Percentiles rank a stretch among this genome's conserved stretches.
Evolutionary conservation across 192 early-diverging fungal species (phyloP).

Genomic region (Ambispora gerdemannii): DNA sequence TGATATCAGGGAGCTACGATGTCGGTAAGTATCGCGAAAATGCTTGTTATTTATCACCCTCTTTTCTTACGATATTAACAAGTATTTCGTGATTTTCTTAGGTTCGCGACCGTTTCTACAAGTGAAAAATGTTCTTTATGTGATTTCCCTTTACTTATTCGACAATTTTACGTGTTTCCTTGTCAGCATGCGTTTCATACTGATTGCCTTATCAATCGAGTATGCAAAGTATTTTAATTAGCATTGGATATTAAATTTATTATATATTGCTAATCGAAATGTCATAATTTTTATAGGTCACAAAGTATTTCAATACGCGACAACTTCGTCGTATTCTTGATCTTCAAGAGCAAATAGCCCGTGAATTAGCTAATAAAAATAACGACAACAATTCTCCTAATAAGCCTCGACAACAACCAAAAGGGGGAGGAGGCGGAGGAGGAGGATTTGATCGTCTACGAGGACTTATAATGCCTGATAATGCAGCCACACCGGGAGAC

Average conservation of each 20-base stretch:
- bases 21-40: constrained; percentile 53
- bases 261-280: constrained; percentile 6
- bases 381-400: constrained; percentile 31
- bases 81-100: constrained; percentile 11
- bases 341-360: constrained; percentile 57
- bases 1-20: constrained; percentile 84
- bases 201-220: constrained; percentile 80
- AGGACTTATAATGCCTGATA: constrained; percentile 24
- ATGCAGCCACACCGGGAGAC: constrained; percentile 35
- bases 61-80: too few relatives aligned
- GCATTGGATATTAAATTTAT: not conserved
- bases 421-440: not conserved
- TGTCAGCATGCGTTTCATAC: constrained; percentile 95
- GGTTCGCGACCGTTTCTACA: constrained; percentile 64
- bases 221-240: constrained; percentile 35
- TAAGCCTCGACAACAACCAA: not conserved
- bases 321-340: constrained; percentile 52
- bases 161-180: constrained; percentile 93
- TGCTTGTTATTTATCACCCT: not conserved
- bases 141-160: constrained; percentile 68
- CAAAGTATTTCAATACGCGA: constrained; percentile 44
- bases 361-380: constrained; percentile 48
- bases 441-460: constrained; percentile 17
- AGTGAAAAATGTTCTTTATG: constrained; percentile 81
- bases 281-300: constrained; percentile 37